Conservation (phyloP, 2,329 filamentous ascomycete genomes). For the Samsoniella hepiali region DNA sequence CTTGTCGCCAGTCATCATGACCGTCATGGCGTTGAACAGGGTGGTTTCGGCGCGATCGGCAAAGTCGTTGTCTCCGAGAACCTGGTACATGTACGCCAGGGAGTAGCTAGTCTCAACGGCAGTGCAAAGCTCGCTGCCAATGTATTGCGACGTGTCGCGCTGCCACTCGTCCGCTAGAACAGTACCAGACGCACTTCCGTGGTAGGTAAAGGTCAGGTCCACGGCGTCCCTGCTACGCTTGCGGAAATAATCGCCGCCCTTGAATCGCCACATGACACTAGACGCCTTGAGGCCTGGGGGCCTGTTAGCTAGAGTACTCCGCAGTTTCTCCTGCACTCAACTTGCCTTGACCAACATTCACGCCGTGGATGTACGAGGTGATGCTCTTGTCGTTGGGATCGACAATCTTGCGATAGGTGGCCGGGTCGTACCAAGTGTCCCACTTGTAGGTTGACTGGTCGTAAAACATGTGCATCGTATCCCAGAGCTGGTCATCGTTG, state of each 20-base stretch:
- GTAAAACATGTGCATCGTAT: constrained; percentile 40
- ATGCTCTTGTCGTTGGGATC: constrained; percentile 20
- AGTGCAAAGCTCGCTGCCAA: constrained; percentile 36
- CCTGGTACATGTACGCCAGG: constrained; percentile 32
- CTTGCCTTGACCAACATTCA: constrained; percentile 43
- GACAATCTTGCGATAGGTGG: constrained; percentile 24
- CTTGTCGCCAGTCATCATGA: constrained; percentile 47
- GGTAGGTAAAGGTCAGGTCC: constrained; percentile 36
- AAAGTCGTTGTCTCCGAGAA: constrained; percentile 34
- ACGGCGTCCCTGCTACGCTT: constrained; percentile 37
- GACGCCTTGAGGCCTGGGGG: constrained; percentile 36
- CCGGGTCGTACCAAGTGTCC: constrained; percentile 28
- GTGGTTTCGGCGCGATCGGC: constrained; percentile 51
- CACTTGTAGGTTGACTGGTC: constrained; percentile 30
- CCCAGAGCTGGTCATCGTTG: constrained; percentile 33
- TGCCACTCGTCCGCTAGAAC: constrained; percentile 42
- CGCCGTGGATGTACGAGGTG: constrained; percentile 38
- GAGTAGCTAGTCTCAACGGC: constrained; percentile 35
- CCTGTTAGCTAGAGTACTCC: neutral
- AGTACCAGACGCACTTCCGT: constrained; percentile 40
- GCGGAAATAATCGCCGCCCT: constrained; percentile 34
- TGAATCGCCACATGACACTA: constrained; percentile 40
- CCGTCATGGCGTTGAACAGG: constrained; percentile 55
- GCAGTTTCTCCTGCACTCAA: neutral
- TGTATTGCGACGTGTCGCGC: constrained; percentile 35